Base-by-base conservation (phyloP, 305 asterid genomes). In the Fraxinus baroniana region DNA sequence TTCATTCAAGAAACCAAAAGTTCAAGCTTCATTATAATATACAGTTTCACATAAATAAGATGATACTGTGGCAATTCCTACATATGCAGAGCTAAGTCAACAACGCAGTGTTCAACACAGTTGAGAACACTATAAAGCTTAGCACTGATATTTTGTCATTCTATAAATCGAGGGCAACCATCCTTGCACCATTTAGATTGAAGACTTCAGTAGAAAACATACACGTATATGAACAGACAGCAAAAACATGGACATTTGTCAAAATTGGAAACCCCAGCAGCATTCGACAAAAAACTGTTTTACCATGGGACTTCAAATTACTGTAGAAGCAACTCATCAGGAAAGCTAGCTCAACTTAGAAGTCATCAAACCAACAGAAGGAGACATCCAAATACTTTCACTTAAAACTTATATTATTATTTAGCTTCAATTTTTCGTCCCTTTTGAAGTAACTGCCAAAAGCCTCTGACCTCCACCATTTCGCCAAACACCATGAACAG, bases 391-490 rank as follows among this genome's bases (percentile, higher is more conserved):
- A 26, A 44, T 74, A 52, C 72, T 35, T 57, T 73, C 64, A 74
- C 46, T 76, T 64, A 35, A 76, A 62, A 28, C 46, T 79, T 18
- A 18, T 1, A 28, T 79, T 79, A 84, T 74, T 37, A 33, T 70
- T 37, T 72, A 18, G 68, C 79, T 75, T 88, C 85, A 86, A 37
- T 81, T 88, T 84, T 82, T 90, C 35, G 84, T 77, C 78, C 81
- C 90, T 85, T 79, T 87, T 33, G 90, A 85, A 84, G 87, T 83
- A 79, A 33, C 79, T 18, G 90, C 72, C 55, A 94, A 82, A 73
- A 96, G 94, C 89, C 87, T 93, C 85, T 93, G 97, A 75, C 97
- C 98, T 22, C 98, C 98, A 49, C 95, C 93, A 62, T 88, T 91
- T 82, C 89, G 89, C 99, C 99, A 94, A 83, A 88, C 97, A 28